Evolutionary conservation across 163 green algal genomes (phyloP), one percentile per base, ranked within the genome.

Genomic region (Chlorella variabilis): DNA sequence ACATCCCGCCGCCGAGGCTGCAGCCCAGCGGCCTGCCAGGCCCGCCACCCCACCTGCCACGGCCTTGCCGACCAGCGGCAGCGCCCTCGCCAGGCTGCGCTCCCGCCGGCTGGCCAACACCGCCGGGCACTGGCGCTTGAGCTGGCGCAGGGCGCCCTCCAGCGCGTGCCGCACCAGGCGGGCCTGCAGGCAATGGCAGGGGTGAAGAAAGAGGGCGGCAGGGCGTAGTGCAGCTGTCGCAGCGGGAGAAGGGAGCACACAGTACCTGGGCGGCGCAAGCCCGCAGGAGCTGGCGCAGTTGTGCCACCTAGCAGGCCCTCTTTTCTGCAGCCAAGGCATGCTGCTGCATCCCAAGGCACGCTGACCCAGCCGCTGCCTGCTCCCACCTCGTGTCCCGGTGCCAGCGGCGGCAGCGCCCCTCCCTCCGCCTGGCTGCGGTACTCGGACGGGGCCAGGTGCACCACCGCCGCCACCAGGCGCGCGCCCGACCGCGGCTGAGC

Each of bases 61-160:
- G 5, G 73, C 27, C 27, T 70, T 54, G 54, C 48, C 7, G 7
- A 81, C 42, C 41, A 71, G 58, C 29, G 75, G 75, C 75, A 73
- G 58, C 18, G 75, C 58, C 0, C 75, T 58, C 29, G 17, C 59
- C 59, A 81, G 42, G 75, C 75, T 73, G 39, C 75, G 75, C 58
- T 81, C 75, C 7, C 75, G 75, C 29, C 59, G 41, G 75, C 59
- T 73, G 75, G 21, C 38, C 18, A 81, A 5, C 20, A 81, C 58
- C 2, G 75, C 59, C 1, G 75, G 59, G 56, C 75, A 81, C 75
- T 81, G 75, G 39, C 21, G n/a, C 75, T 81, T 81, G 18, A 81
- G 75, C 2, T 71, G 29, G 15, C 4, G 4, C 59, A 81, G 75
- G 1, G 75, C 75, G 0, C 39, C 75, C 41, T 81, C 75, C 58